phyloP scores from a whole-genome alignment of 2,329 filamentous ascomycete species.

The Aspergillus oerlinghausenensis region DNA sequence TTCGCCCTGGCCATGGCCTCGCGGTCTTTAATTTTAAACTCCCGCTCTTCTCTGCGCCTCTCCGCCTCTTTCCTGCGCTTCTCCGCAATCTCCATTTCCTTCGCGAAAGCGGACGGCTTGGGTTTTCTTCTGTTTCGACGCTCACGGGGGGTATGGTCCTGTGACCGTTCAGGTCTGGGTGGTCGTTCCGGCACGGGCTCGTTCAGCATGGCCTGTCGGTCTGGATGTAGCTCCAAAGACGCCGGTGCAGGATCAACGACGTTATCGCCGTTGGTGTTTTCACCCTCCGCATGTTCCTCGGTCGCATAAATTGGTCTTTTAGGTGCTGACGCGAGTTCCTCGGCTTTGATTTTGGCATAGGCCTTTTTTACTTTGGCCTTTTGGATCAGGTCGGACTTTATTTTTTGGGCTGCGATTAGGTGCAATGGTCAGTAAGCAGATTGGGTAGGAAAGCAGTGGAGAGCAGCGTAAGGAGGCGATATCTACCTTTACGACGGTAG shows the following conservation, averaged over 20 bases:
- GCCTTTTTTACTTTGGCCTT: conserved; percentile 91
- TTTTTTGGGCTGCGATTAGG: conserved; percentile 64
- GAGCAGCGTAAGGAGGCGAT: background rate
- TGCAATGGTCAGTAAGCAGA: background rate
- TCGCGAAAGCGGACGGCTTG: conserved; percentile 54
- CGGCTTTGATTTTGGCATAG: conserved; percentile 79
- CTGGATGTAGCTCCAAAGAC: conserved; percentile 55
- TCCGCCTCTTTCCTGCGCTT: conserved; percentile 55
- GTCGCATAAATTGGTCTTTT: conserved; percentile 32
- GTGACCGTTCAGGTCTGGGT: conserved; percentile 17
- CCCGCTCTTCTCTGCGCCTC: conserved; percentile 60
- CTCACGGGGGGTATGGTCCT: conserved; percentile 22
- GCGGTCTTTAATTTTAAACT: conserved; percentile 68
- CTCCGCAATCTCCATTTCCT: conserved; percentile 65
- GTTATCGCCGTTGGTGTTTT: conserved; percentile 14
- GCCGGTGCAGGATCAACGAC: conserved; percentile 21
- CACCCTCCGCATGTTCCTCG: conserved; percentile 23
- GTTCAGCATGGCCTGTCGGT: conserved; percentile 56
- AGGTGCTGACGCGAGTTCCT: conserved; percentile 40
- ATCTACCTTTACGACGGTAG: conserved; percentile 70
- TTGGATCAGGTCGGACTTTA: conserved; percentile 82
- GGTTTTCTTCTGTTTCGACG: conserved; percentile 31
- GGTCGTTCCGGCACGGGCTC: conserved; percentile 28
- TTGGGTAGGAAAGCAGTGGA: background rate
- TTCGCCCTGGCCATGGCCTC: conserved; percentile 59